Base-by-base conservation (phyloP, 2,329 filamentous ascomycete species). In the Clonostachys chloroleuca region DNA sequence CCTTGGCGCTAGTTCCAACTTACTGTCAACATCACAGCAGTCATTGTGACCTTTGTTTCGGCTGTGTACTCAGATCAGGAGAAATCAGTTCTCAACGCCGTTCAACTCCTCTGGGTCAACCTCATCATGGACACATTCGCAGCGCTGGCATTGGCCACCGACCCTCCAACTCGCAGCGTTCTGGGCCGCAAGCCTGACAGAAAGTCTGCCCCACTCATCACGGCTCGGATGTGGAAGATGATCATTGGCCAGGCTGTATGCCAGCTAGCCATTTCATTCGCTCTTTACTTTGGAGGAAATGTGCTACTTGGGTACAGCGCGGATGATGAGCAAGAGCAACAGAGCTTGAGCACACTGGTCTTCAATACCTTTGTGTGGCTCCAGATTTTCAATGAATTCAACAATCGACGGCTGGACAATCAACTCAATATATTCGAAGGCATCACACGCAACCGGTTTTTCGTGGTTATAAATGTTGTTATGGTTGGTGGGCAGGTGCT, bases 301-400 rank as follows among this genome's bases (percentile, higher is more conserved):
- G 76, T 75, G 49, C 74, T 81, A 48, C 65, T 80, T 16, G 34
- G 46, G 13, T 10, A 10, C 48, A 51, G 5, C 43, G 34, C 33
- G 46, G 37, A 44, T 7, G 66, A 80, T 46, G 66, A 87, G 45
- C 66, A 51, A 67, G 77, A 50, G 82, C n/a, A 77, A 42, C n/a
- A n/a, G n/a, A n/a, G n/a, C n/a, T n/a, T n/a, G n/a, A n/a, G n/a
- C n/a, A 87, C 86, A 3, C 73, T 90, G 17, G 81, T 90, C 12
- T 90, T 90, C 75, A 91, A 91, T 67, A 84, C 83, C 1, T 90
- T 89, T 54, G 85, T 89, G 45, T 89, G 86, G 85, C 88, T 90
- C 84, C 86, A 89, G 54, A 86, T 90, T 52, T 90, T 89, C 74
- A 90, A 90, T 61, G 74, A 82, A 60, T 34, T 39, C 40, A 43